Percentiles rank a stretch among this genome's conserved stretches.
These are phyloP conservation scores for Byssoonygena ceratinophila DNA, from an alignment of 2,329 filamentous ascomycete genomes.

Conservation along the genomic window DNA sequence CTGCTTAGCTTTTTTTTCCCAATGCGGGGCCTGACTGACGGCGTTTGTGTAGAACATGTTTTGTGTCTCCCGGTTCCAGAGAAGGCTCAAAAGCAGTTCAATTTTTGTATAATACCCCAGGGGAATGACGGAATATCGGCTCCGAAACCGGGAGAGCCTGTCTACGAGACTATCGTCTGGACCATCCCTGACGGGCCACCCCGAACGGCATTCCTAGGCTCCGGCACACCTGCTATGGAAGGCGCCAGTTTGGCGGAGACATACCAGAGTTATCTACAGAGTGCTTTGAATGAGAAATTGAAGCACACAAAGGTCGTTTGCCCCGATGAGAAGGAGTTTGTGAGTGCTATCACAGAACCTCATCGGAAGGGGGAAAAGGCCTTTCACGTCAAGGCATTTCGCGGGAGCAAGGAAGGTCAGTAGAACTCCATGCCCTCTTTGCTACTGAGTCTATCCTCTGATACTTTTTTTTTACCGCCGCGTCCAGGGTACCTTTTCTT, in stretches of 20 bases:
- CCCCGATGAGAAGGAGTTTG: constrained; percentile 48
- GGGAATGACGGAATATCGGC: constrained; percentile 41
- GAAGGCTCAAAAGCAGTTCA: constrained; percentile 53
- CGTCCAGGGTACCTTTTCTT: constrained; percentile 54
- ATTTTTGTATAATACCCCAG: constrained; percentile 50
- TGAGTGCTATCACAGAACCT: constrained; percentile 48
- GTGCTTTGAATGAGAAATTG: constrained; percentile 42
- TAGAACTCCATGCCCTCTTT: neutral
- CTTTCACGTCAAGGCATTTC: constrained; percentile 53
- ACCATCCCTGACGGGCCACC: constrained; percentile 46
- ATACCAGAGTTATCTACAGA: constrained; percentile 35
- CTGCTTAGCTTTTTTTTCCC: neutral
- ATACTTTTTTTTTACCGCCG: neutral
- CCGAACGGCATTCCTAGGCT: constrained; percentile 36
- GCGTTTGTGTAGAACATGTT: constrained; percentile 40
- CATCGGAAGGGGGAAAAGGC: constrained; percentile 54
- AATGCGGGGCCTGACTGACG: neutral
- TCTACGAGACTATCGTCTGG: constrained; percentile 49
- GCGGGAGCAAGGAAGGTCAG: constrained; percentile 55
- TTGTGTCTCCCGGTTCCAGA: constrained; percentile 55
- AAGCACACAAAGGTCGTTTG: constrained; percentile 39
- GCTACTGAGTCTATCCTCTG: neutral
- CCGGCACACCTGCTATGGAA: constrained; percentile 33
- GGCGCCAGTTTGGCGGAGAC: constrained; percentile 38
- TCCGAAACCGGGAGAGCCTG: constrained; percentile 32